These are phyloP conservation scores for Biscutella auriculata DNA, from an alignment of 441 rosid genomes.

Conservation along the genomic window DNA sequence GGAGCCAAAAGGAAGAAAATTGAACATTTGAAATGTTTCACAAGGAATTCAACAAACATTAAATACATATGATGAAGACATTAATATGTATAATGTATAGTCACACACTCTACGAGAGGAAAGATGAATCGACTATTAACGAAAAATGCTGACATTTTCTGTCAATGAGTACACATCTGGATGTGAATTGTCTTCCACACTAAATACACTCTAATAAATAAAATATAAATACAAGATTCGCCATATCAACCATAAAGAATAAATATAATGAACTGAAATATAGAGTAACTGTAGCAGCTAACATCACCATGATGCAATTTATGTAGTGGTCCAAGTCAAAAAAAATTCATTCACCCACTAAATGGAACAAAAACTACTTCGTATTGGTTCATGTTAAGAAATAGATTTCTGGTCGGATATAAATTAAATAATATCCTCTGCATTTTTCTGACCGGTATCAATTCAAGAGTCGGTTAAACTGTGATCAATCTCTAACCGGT, in stretches of 20 bases:
- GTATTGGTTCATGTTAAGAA: conserved; percentile 5
- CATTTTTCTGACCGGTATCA: too few species aligned
- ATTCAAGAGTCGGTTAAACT: too few species aligned
- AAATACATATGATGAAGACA: conserved; percentile 2
- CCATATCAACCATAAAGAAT: not conserved
- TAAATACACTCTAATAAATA: not conserved
- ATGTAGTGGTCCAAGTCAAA: conserved; percentile 8
- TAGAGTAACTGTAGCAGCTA: conserved; percentile 1
- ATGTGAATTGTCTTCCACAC: conserved; percentile 11
- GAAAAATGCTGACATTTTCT: conserved; percentile 17
- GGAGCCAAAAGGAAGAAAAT: conserved; percentile 9
- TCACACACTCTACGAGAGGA: conserved; percentile 11
- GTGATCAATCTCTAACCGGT: not conserved
- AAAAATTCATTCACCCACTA: not conserved
- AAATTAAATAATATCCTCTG: too few species aligned
- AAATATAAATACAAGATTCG: not conserved
- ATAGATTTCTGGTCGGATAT: too few species aligned
- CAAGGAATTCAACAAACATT: not conserved
- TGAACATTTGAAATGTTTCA: conserved; percentile 3
- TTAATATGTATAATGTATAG: conserved; percentile 2
- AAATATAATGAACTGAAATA: conserved; percentile 7
- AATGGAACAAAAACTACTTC: not conserved
- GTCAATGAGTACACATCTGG: conserved; percentile 7
- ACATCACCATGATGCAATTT: not conserved
- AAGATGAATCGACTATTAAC: conserved; percentile 13